phyloP scores from a whole-genome alignment of 371 early-diverging fungal species.

The Circinella umbellata region DNA sequence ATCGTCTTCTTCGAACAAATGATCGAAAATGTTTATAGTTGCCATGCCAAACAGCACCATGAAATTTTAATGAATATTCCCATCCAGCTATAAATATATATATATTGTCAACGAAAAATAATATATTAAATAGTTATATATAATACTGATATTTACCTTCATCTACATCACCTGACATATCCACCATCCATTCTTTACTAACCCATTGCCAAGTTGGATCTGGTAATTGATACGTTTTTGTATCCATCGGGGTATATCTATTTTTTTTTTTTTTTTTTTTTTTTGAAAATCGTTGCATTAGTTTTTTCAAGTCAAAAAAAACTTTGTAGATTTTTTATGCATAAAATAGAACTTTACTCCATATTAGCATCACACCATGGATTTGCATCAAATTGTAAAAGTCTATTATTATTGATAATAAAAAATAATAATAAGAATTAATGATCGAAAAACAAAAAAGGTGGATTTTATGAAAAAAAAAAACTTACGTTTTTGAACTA shows the following conservation, averaged over 20 bases:
- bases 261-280: neutral
- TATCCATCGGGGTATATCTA: conserved; percentile 61
- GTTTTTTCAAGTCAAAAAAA: neutral
- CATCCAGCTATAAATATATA: conserved; percentile 41
- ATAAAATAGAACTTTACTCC: conserved; percentile 29
- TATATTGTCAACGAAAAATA: neutral
- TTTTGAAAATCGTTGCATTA: neutral
- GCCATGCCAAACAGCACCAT: conserved; percentile 55
- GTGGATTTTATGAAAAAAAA: neutral
- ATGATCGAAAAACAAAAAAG: too few species aligned
- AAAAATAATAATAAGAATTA: too few species aligned
- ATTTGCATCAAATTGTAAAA: conserved; percentile 64
- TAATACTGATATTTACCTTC: conserved; percentile 36
- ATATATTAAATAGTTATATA: too few species aligned
- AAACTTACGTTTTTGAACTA: conserved; percentile 56
- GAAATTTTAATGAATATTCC: conserved; percentile 56
- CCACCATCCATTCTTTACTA: conserved; percentile 66
- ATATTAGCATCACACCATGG: conserved; percentile 64
- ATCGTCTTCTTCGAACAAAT: conserved; percentile 67
- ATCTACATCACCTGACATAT: conserved; percentile 73
- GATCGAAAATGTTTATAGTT: conserved; percentile 62
- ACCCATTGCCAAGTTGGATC: conserved; percentile 75
- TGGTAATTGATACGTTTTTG: conserved; percentile 55
- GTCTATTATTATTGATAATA: conserved; percentile 24
- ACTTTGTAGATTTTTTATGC: neutral